phyloP scores from a whole-genome alignment of 176 grass and related monocot genomes.

The sorghum (Sorghum bicolor) region DNA sequence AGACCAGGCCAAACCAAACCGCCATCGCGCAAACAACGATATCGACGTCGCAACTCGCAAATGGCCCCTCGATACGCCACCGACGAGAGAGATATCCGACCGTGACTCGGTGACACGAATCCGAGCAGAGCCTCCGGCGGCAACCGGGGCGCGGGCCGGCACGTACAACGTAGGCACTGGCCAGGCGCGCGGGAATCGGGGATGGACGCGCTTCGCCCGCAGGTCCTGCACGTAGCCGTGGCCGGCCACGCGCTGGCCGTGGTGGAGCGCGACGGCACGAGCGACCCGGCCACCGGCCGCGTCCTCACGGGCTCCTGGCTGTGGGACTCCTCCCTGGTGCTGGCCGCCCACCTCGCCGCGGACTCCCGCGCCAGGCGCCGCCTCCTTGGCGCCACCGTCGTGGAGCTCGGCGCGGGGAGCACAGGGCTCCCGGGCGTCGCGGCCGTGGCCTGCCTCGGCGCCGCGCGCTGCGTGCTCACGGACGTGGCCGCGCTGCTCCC shows the following conservation, averaged over 20 bases:
- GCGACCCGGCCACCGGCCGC: conserved; percentile 51
- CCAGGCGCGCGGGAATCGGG: neutral
- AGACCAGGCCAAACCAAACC: no score
- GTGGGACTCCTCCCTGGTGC: conserved; percentile 61
- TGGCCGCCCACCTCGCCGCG: conserved; percentile 41
- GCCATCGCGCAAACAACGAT: neutral
- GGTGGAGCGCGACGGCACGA: conserved; percentile 43
- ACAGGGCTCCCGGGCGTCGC: conserved; percentile 61
- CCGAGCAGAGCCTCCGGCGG: neutral
- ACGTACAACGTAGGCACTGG: neutral
- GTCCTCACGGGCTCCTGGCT: conserved; percentile 73
- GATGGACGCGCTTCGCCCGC: conserved; percentile 1
- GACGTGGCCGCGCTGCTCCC: conserved; percentile 47
- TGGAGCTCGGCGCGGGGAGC: conserved; percentile 68
- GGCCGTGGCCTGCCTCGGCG: conserved; percentile 40
- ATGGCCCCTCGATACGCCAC: neutral
- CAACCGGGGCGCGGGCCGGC: neutral
- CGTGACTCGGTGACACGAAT: neutral
- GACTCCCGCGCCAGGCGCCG: neutral
- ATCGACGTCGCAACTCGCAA: no score
- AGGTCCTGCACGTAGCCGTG: conserved; percentile 30
- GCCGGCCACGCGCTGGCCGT: conserved; percentile 30
- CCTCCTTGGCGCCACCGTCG: conserved; percentile 45
- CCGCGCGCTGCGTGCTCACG: conserved; percentile 56
- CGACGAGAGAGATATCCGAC: no score